Evolutionary conservation across 352 stramenopile species (phyloP).

Genomic region (Phytophthora boehmeriae): DNA sequence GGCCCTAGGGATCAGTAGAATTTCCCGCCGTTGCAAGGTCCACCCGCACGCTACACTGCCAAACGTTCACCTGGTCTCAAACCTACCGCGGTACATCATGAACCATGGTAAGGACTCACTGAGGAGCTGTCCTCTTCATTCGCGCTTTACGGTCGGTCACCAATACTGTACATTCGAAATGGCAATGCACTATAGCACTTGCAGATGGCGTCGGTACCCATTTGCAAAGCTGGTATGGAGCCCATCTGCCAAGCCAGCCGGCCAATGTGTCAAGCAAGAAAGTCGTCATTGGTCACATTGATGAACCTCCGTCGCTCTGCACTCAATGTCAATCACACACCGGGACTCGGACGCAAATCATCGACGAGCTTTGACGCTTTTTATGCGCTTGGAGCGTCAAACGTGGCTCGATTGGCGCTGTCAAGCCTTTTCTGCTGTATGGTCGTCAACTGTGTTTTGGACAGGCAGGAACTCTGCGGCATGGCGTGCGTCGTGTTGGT

Average conservation of each 20-base stretch:
- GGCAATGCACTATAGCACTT: background rate
- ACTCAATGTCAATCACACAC: conserved; percentile 10
- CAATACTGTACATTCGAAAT: background rate
- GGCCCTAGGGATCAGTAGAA: conserved; percentile 17
- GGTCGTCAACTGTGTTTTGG: conserved; percentile 28
- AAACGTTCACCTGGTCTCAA: background rate
- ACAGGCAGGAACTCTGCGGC: conserved; percentile 20
- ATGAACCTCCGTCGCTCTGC: conserved; percentile 2
- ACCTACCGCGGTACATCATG: no score
- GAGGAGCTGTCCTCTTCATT: conserved; percentile 2
- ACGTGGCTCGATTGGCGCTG: conserved; percentile 21
- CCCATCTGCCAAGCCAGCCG: conserved; percentile 12
- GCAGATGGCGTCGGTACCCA: conserved; percentile 20
- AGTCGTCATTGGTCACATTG: conserved; percentile 7
- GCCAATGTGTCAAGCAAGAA: conserved; percentile 6
- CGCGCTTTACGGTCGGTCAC: background rate
- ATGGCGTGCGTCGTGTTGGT: conserved; percentile 20
- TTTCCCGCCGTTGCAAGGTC: conserved; percentile 35
- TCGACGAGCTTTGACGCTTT: conserved; percentile 7
- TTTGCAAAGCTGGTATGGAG: conserved; percentile 25
- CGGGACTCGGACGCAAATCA: conserved; percentile 28
- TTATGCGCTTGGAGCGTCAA: conserved; percentile 23
- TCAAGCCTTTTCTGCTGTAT: conserved; percentile 27
- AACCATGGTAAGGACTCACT: no score
- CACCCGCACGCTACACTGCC: background rate